Base-by-base conservation (phyloP, 441 rosid species). In the Isatis lusitanica region DNA sequence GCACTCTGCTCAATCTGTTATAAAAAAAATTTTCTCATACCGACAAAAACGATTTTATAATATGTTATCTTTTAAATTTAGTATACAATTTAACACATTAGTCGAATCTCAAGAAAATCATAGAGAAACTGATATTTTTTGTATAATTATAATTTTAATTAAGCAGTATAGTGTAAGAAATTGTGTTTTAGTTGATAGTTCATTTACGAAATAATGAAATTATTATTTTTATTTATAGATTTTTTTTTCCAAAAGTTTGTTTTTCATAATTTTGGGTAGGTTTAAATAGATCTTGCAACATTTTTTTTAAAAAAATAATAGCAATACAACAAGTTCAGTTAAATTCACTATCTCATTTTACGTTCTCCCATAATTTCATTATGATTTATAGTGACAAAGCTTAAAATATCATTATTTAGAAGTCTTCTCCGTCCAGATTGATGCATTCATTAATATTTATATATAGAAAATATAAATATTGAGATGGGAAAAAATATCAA, bases 1-100 rank as follows among this genome's bases (percentile, higher is more conserved):
- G 21, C 73, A 58, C 53, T 58, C 53, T 50, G 60, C 13, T 66
- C 53, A 50, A 39, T 56, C 26, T 38, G 33, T 26, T 12, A 15
- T 7, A 35, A 64, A 44, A 44, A 31, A 9, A 36, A 31, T 1
- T 39, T 58, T 38, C 16, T 47, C 9, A 28, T 35, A 65, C 77
- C 72, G 72, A 58, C 53, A 38, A 47, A 47, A 42, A 43, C 7
- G 11, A 9, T 9, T 28, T 15, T 26, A 15, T 52, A 15, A 33
- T 58, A 6, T 21, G 26, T 35, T 10, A 43, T 59, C 40, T 12
- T 26, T 3, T 0, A 2, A 6, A n/a, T 46, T 43, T 4, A 59
- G 10, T 33, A 33, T 33, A 16, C 6, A 24, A 13, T 42, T 9
- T 7, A 55, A 36, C 40, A 56, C 10, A 31, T n/a, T 31, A 15